Conservation (phyloP, 2,329 filamentous ascomycete genomes). For the Colletotrichum sp. region DNA sequence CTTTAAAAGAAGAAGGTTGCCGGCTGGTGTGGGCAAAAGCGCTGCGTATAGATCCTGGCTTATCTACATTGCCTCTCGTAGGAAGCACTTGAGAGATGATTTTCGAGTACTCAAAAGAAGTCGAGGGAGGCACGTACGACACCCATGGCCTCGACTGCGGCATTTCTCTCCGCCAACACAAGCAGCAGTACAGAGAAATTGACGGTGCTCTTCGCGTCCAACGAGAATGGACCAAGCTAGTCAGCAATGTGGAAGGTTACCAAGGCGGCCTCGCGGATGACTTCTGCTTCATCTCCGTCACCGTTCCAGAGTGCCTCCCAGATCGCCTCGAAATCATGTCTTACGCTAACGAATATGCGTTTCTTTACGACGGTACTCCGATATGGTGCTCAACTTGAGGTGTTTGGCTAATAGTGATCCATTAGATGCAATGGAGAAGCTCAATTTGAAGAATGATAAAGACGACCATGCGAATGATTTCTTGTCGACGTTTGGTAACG, state of each 20-base stretch:
- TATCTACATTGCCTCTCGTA: neutral
- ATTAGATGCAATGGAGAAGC: neutral
- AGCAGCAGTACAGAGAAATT: neutral
- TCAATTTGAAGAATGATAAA: neutral
- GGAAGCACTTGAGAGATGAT: neutral
- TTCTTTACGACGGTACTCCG: neutral
- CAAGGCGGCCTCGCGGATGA: neutral
- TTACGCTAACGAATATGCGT: neutral
- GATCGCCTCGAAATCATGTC: neutral
- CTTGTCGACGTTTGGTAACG: neutral
- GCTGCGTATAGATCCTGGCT: neutral
- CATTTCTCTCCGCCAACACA: neutral
- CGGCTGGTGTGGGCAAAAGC: neutral
- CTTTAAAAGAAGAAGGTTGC: neutral
- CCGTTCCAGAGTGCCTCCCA: neutral
- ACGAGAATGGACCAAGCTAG: neutral
- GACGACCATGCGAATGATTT: neutral
- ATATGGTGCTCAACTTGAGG: neutral
- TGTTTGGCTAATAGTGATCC: neutral
- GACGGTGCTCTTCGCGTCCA: neutral
- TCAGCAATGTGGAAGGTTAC: neutral
- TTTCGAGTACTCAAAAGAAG: neutral
- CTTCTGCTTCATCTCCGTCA: neutral
- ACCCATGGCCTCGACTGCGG: neutral
- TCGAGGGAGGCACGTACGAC: neutral